Conservation (phyloP, 1,284 basidiomycete genomes). For the Fomitopsis betulina region DNA sequence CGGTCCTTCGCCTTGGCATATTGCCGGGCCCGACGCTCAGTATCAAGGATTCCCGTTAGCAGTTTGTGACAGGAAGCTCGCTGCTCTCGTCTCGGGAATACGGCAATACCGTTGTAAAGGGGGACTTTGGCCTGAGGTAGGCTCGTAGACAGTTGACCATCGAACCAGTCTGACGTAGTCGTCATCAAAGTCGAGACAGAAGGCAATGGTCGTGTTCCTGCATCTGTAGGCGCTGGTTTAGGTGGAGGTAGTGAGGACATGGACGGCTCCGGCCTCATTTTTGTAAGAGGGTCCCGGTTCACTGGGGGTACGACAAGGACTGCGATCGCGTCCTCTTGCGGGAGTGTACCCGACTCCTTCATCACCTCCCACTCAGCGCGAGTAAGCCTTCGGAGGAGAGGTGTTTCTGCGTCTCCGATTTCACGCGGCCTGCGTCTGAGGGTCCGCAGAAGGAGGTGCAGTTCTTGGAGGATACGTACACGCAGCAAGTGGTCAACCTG, state of each 20-base stretch:
- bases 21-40: slow-evolving; percentile 39
- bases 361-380: slow-evolving; percentile 51
- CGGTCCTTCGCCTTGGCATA: not conserved
- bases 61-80: slow-evolving; percentile 43
- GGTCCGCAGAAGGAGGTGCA: slow-evolving; percentile 49
- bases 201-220: slow-evolving; percentile 16
- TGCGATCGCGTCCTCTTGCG: slow-evolving; percentile 51
- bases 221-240: slow-evolving; percentile 6
- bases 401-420: slow-evolving; percentile 17
- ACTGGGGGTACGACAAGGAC: slow-evolving; percentile 67
- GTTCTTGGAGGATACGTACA: slow-evolving; percentile 67
- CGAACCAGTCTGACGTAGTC: slow-evolving; percentile 8
- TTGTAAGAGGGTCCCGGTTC: slow-evolving; percentile 49
- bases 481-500: slow-evolving; percentile 65
- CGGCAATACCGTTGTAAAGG: slow-evolving; percentile 56
- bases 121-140: slow-evolving; percentile 48
- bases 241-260: slow-evolving; percentile 37
- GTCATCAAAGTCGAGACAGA: slow-evolving; percentile 37
- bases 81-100: slow-evolving; percentile 57
- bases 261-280: slow-evolving; percentile 36
- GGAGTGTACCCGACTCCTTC: slow-evolving; percentile 41
- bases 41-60: slow-evolving; percentile 30
- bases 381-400: slow-evolving; percentile 57
- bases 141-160: slow-evolving; percentile 18
- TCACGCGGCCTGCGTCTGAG: slow-evolving; percentile 27